Conservation (phyloP, 2,329 filamentous ascomycete genomes). For the Sordariomycetes sp. region DNA sequence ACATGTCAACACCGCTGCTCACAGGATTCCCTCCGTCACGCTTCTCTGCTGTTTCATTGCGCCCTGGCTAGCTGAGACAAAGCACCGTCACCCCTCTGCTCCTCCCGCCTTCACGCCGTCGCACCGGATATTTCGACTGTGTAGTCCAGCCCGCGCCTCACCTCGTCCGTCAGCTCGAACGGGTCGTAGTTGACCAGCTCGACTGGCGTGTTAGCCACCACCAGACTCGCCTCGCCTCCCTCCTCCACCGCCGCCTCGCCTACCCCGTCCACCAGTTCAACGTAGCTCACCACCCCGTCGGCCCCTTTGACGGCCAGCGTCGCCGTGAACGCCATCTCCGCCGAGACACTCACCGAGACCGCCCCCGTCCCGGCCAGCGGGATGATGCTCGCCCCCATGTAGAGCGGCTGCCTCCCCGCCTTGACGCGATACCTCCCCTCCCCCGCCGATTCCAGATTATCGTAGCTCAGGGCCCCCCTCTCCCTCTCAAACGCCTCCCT, state of each 20-base stretch:
- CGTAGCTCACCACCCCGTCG: conserved; percentile 21
- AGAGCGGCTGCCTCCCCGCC: conserved; percentile 26
- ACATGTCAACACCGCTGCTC: too few relatives aligned
- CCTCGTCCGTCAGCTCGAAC: conserved; percentile 24
- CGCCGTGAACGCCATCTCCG: conserved; percentile 24
- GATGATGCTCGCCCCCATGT: conserved; percentile 39
- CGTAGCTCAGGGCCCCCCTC: conserved; percentile 25
- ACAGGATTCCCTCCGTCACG: too few relatives aligned
- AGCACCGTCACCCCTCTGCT: neutral
- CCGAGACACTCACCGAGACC: conserved; percentile 21
- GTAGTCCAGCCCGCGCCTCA: conserved; percentile 26
- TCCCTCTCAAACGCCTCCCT: conserved; percentile 24
- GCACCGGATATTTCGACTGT: conserved; percentile 21
- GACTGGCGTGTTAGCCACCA: conserved; percentile 36
- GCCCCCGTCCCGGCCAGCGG: conserved; percentile 25
- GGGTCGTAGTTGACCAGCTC: conserved; percentile 31
- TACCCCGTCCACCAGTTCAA: conserved; percentile 19
- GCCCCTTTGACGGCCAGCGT: conserved; percentile 24
- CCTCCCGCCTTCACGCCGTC: conserved; percentile 11
- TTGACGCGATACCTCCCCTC: conserved; percentile 30
- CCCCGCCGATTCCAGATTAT: conserved; percentile 25
- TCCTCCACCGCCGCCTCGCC: conserved; percentile 20
- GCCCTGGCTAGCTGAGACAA: too few relatives aligned
- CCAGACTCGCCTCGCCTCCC: conserved; percentile 31
- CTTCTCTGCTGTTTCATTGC: too few relatives aligned